phyloP scores from a whole-genome alignment of 2,329 filamentous ascomycete species.

The Meredithiella fracta region DNA sequence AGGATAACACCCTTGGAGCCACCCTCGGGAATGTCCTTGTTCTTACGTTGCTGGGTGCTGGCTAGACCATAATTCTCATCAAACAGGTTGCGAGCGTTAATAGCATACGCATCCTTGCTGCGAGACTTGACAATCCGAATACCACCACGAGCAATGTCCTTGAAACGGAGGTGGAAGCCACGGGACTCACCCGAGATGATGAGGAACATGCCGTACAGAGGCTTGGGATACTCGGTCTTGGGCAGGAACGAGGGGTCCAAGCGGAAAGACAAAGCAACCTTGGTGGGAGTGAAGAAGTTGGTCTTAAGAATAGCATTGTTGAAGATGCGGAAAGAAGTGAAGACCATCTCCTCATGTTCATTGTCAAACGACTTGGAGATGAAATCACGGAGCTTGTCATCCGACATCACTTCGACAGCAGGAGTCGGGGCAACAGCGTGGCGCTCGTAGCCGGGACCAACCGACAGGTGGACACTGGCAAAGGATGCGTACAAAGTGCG shows the following conservation, averaged over 20 bases:
- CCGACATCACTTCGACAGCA: conserved; percentile 53
- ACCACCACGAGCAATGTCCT: conserved; percentile 88
- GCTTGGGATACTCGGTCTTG: conserved; percentile 79
- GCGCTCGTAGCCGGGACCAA: conserved; percentile 34
- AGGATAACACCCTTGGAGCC: conserved; percentile 96
- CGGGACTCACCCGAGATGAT: conserved; percentile 94
- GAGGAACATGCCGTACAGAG: conserved; percentile 94
- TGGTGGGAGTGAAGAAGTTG: conserved; percentile 93
- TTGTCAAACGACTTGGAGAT: conserved; percentile 71
- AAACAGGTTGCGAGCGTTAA: conserved; percentile 91
- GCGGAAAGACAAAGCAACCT: conserved; percentile 94
- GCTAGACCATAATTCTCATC: conserved; percentile 98
- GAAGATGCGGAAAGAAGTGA: conserved; percentile 92
- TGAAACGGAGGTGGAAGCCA: conserved; percentile 93
- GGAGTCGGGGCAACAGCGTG: conserved; percentile 35
- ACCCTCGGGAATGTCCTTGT: conserved; percentile 98
- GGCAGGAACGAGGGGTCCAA: conserved; percentile 81
- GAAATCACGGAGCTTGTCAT: conserved; percentile 51
- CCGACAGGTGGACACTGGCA: conserved; percentile 61
- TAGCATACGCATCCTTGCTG: conserved; percentile 86
- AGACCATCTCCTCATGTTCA: conserved; percentile 95
- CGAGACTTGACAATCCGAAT: conserved; percentile 98
- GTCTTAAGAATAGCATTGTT: conserved; percentile 90
- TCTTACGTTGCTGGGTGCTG: conserved; percentile 98
- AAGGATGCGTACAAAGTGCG: conserved; percentile 82